Base-by-base conservation (phyloP, 2,329 filamentous ascomycete species). In the Arthrobotrys conoides region DNA sequence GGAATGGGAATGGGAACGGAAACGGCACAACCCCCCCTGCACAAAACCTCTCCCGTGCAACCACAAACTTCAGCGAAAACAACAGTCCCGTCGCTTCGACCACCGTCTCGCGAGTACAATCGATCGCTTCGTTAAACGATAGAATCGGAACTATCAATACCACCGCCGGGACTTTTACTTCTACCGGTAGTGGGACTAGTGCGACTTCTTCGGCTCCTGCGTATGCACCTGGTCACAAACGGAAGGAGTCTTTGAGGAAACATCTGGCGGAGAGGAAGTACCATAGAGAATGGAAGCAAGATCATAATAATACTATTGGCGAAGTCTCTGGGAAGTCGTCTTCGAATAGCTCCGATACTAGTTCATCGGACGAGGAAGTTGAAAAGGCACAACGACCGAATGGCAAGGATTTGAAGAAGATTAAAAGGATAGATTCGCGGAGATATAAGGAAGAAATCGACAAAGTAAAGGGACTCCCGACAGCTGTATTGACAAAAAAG, bases 181-280 rank as follows among this genome's bases (percentile, higher is more conserved):
- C 53, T 38, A 20, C 30, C 20, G 22, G 10, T 14, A 69, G 61
- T 12, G 49, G 59, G 18, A 59, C 30, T 49, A 75, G 66, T 46
- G 48, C 64, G 49, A 65, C 73, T 9, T 71, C 73, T 9, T 71
- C 66, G 27, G 24, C 61, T 24, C 57, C 61, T 1, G 48, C 49
- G 12, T 67, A 61, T 24, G 61, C 46, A 12, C 61, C 67, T 22
- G 73, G 73, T 16, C 73, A 77, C 20, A 71, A 71, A 67, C 67
- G 70, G 16, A 79, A 79, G 33, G 81, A 81, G 38, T 80, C 76
- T 10, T 76, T 82, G 12, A 71, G 81, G 51, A 82, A 81, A 66
- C 81, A 81, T 48, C 81, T 82, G 30, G 81, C 81, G 1, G 77
- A 82, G 65, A 66, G 81, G 41, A 81, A 80, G 65, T 82, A 82